Base-by-base conservation (phyloP, 768 basidiomycete species). In the Xerocomellus chrysenteron region DNA sequence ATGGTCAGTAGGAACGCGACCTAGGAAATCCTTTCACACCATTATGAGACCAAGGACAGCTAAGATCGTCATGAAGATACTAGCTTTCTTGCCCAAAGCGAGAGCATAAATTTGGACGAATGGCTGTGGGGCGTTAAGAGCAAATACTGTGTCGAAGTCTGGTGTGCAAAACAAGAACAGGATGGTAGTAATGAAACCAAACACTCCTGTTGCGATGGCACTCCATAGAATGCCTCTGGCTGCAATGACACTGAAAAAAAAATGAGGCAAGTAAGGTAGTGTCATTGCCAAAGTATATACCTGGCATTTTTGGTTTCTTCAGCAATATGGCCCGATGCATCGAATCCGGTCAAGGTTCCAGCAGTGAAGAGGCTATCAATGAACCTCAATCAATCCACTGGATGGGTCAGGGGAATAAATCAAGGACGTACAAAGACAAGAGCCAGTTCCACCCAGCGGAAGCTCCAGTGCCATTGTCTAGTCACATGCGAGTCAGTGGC, bases 401-500 rank as follows among this genome's bases (percentile, higher is more conserved):
- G 19, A 49, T 1, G 3, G 14, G 43, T 16, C 21, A 48, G 11
- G 26, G 4, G 21, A 37, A 48, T 50, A 26, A 33, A 35, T 41
- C 14, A 55, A 19, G 37, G 4, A 73, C 82, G 49, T 62, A 92
- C 91, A 92, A 92, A 5, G 88, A 92, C 39, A 97, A 72, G 16
- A 92, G 80, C 91, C 91, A 96, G 65, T 94, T 95, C 94, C 93
- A 95, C 5, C 82, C 91, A 10, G 88, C 76, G 21, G 90, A 81
- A 4, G 93, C 92, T 0, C 90, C 90, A 1, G 93, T 94, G 28
- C 92, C 93, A 64, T 95, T 95, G 71, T 92, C 91, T 93, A 55
- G 26, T 36, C 26, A 55, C 52, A 43, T 13, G 43, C 53, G 44
- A 32, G n/a, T 45, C 30, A 62, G 46, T 32, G 42, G 4, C 9